Percentiles rank a stretch among this genome's conserved stretches.
Conservation (phyloP, 768 basidiomycete species). For the Mycena venus region DNA sequence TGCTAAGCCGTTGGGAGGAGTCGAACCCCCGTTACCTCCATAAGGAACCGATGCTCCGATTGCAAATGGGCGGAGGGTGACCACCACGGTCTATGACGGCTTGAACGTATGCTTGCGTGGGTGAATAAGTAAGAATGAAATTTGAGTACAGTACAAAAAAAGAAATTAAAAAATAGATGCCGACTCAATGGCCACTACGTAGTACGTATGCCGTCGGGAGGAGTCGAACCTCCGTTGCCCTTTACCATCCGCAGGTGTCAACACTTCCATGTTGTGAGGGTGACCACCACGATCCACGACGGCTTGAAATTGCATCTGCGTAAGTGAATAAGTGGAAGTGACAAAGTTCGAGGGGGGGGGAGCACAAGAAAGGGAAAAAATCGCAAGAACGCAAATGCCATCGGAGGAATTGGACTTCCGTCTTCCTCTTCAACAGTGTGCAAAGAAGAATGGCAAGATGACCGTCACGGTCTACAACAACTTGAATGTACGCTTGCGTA, state of each 20-base stretch:
- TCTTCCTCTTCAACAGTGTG: no score
- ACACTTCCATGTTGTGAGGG: not conserved
- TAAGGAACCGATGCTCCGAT: not conserved
- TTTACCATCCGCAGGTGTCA: no score
- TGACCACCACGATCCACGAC: conserved; percentile 56
- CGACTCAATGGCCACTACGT: no score
- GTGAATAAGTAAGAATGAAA: not conserved
- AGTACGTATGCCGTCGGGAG: not conserved
- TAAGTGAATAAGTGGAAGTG: no score
- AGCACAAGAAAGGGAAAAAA: no score
- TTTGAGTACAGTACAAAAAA: not conserved
- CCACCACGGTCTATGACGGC: conserved; percentile 58
- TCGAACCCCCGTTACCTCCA: not conserved
- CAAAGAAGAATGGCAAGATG: no score
- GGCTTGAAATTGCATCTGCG: no score
- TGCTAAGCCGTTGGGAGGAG: not conserved
- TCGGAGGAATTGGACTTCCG: no score
- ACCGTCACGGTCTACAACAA: conserved; percentile 60
- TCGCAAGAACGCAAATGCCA: no score
- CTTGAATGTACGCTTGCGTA: no score
- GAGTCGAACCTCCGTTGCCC: not conserved
- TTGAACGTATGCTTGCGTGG: not conserved
- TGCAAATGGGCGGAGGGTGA: not conserved
- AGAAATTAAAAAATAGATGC: not conserved
- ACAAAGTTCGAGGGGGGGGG: no score